phyloP scores from a whole-genome alignment of 1,139 yeast species.

The Debaryomycetaceae sp. region DNA sequence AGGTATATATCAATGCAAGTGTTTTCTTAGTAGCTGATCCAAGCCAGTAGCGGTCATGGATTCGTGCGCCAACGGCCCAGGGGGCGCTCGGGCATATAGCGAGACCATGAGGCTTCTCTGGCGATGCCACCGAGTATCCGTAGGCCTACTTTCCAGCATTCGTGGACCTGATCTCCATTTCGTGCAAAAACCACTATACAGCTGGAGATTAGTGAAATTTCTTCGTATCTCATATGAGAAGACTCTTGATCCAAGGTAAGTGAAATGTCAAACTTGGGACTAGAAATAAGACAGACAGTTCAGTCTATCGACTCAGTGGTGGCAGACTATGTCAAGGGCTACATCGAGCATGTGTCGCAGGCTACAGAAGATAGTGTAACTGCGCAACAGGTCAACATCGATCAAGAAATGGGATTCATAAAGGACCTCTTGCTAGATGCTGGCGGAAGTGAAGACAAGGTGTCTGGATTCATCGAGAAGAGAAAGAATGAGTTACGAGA shows the following conservation, averaged over 20 bases:
- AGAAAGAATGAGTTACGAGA: conserved; percentile 48
- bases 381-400: conserved; percentile 66
- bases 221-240: not conserved
- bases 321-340: conserved; percentile 88
- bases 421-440: conserved; percentile 67
- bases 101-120: no score
- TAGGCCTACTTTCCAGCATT: no score
- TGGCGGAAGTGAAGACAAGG: conserved; percentile 66
- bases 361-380: conserved; percentile 81
- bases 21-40: not conserved
- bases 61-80: no score
- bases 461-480: conserved; percentile 43
- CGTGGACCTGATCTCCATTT: not conserved
- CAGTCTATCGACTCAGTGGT: conserved; percentile 88
- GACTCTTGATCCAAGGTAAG: not conserved
- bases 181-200: not conserved
- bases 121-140: no score
- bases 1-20: not conserved
- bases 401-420: conserved; percentile 64
- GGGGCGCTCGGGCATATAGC: no score
- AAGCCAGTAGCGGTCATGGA: not conserved
- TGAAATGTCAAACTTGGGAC: conserved; percentile 50
- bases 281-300: conserved; percentile 83
- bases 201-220: not conserved
- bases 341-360: conserved; percentile 70